phyloP scores from a whole-genome alignment of 2,329 filamentous ascomycete genomes.

The Colletotrichum horii region DNA sequence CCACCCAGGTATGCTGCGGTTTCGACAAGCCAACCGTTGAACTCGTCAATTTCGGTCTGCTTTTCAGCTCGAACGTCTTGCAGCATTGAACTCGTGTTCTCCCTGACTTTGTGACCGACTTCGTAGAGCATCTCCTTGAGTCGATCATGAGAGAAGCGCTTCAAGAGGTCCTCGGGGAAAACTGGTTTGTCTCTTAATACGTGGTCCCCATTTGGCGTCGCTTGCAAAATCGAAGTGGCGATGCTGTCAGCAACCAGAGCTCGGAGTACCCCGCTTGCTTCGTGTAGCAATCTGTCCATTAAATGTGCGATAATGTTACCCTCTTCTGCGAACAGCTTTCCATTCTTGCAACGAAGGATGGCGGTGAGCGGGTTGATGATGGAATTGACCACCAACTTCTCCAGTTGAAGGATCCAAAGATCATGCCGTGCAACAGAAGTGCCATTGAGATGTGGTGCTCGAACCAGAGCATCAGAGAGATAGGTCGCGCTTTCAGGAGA shows the following conservation, averaged over 20 bases:
- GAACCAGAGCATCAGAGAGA: slow-evolving; percentile 46
- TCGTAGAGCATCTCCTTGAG: slow-evolving; percentile 52
- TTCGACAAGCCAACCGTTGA: slow-evolving; percentile 64
- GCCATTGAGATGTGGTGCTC: slow-evolving; percentile 48
- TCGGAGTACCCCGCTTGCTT: slow-evolving; percentile 76
- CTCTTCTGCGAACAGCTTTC: slow-evolving; percentile 70
- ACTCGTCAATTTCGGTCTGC: slow-evolving; percentile 60
- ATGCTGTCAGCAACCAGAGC: slow-evolving; percentile 64
- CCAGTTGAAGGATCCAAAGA: slow-evolving; percentile 71
- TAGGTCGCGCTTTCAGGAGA: slow-evolving; percentile 30
- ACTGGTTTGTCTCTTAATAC: too few relatives aligned
- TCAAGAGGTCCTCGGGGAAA: slow-evolving; percentile 20
- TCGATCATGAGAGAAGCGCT: slow-evolving; percentile 47
- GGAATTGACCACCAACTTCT: slow-evolving; percentile 83
- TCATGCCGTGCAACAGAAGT: slow-evolving; percentile 43
- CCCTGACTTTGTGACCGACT: slow-evolving; percentile 51
- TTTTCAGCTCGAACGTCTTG: slow-evolving; percentile 60
- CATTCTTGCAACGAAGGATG: slow-evolving; percentile 78
- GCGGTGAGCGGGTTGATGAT: slow-evolving; percentile 87
- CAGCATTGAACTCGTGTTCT: slow-evolving; percentile 67
- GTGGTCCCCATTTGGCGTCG: neutral
- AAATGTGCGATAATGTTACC: slow-evolving; percentile 55
- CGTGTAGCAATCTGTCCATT: slow-evolving; percentile 73
- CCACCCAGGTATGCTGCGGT: slow-evolving; percentile 44
- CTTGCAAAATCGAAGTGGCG: slow-evolving; percentile 41